Evolutionary conservation across 495 filamentous ascomycete genomes (phyloP), one percentile per base, ranked within the genome.

Genomic region (Podospora didyma): DNA sequence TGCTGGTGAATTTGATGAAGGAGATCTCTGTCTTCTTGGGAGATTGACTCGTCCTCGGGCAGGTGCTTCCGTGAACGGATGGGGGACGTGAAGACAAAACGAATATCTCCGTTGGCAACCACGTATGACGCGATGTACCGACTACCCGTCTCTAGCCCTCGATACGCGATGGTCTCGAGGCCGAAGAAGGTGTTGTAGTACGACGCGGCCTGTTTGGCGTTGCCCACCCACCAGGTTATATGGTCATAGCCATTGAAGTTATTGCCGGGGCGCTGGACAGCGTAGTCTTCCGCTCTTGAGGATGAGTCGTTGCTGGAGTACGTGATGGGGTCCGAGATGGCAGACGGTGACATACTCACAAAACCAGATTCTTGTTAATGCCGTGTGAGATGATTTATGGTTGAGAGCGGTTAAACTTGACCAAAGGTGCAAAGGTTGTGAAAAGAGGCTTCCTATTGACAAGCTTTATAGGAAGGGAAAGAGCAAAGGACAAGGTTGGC

Each of bases 161-260:
- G 79, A 69, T 94, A 96, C 54, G 92, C 92, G 49, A 96, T 68
- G 1, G 81, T 83, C 55, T 78, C 74, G 79, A 96, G 95, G 41
- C 90, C 90, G 76, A 95, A 86, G 58, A 87, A 86, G 10, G 86
- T 86, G 68, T 86, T 86, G 74, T 94, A 96, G 77, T 86, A 96
- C 49, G 83, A 79, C 42, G 90, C 90, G 0, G 89, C 89, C 79
- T 96, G 91, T 74, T 96, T 96, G 63, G 92, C 92, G 72, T 97
- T 97, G 62, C 90, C 90, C 6, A 97, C 92, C 69, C 89, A 96
- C 91, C 91, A 96, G 64, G 88, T 87, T 46, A 95, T 79, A 67
- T 95, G 88, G 74, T 94, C 87, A 64, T 96, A 96, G 68, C 89
- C 90, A 22, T 81, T 80, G 73, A 92, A 94, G 65, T 80, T 82